Evolutionary conservation across 306 rosid genomes (phyloP), one percentile per base, ranked within the genome.

Genomic region (Lathyrus oleraceus): DNA sequence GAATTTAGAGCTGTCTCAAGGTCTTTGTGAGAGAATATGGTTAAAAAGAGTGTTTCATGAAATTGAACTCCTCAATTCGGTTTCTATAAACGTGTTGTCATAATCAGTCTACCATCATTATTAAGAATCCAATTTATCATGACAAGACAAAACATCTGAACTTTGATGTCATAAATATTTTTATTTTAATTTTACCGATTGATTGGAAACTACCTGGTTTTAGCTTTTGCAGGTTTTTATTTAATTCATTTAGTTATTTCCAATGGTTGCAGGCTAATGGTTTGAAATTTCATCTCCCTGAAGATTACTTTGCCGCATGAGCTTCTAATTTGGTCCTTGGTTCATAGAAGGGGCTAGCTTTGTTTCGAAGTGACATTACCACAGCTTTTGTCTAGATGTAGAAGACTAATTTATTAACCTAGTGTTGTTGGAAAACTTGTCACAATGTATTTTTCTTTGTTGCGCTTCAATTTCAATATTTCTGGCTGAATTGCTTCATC

Each of bases 271-370:
- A 90, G 97, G 88, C 86, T 14, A 39, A 86, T 69, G 97, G 95
- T 44, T 81, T 90, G 72, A 90, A 90, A 43, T 90, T 90, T 78
- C 54, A 76, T 81, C 81, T 86, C 63, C 97, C 97, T 10, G 97
- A 90, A 74, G 95, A 90, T 1, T 88, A 77, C 75, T 88, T 90
- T 65, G 76, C 7, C 27, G 42, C 67, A 19, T 51, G 79, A 83
- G 16, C 73, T 68, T 72, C 52, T 71, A 7, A 45, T 65, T 47
- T 67, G 62, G 58, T 48, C 60, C 49, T 35, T 43, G 67, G 64
- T 60, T 65, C 52, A 36, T 27, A 40, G 32, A 62, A 17, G 32
- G 38, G 61, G 4, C 15, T 60, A 14, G n/a, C 35, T 44, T 64
- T 43, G 45, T 61, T 64, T 70, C 15, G n/a, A 65, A 17, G 15